Conservation (phyloP, 257 asterid genomes). For the Forsythia viridissima region DNA sequence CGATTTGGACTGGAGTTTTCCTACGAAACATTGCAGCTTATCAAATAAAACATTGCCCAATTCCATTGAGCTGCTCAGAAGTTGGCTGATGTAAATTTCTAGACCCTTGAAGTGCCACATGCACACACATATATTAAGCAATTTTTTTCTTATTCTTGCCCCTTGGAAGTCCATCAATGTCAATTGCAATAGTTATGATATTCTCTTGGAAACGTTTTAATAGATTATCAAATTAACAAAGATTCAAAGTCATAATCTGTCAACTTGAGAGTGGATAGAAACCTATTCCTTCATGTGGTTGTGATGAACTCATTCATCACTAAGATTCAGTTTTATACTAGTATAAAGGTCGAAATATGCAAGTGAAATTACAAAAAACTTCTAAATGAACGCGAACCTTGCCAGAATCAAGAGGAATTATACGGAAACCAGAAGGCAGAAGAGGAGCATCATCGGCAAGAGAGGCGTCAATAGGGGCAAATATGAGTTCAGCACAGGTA, state of each 20-base stretch:
- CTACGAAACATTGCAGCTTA: conserved; percentile 31
- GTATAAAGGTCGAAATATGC: background rate
- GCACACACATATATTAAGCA: background rate
- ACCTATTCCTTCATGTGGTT: too few relatives aligned
- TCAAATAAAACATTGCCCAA: background rate
- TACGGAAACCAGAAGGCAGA: conserved; percentile 87
- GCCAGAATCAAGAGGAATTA: conserved; percentile 76
- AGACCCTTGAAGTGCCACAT: background rate
- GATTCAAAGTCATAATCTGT: background rate
- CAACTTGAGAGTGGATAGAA: background rate
- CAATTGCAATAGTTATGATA: background rate
- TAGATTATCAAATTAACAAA: background rate
- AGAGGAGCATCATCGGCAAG: conserved; percentile 87
- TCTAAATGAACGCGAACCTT: conserved; percentile 45
- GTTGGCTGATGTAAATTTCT: background rate
- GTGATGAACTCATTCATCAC: too few relatives aligned
- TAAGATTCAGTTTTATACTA: background rate
- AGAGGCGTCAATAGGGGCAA: conserved; percentile 90
- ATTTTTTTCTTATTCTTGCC: background rate
- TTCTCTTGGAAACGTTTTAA: background rate
- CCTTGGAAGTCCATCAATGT: background rate
- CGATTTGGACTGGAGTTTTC: conserved; percentile 80
- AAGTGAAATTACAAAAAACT: background rate
- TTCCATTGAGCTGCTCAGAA: background rate
- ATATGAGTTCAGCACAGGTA: conserved; percentile 77